Percentiles rank a stretch among this genome's conserved stretches.
These are phyloP conservation scores for Camellia japonica DNA, from an alignment of 148 eudicot species.

Conservation along the genomic window DNA sequence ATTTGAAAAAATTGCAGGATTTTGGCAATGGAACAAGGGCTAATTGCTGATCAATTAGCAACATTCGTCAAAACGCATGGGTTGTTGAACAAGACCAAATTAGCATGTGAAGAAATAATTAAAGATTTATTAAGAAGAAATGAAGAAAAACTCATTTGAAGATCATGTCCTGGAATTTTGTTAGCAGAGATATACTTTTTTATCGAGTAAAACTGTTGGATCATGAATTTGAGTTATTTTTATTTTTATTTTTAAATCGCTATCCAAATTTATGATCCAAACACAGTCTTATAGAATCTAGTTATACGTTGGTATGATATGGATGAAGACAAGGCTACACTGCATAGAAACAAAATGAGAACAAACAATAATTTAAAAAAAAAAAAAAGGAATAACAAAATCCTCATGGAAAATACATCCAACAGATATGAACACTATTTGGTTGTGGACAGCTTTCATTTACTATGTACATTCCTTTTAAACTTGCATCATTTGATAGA, in stretches of 20 bases:
- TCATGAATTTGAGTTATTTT: too few species aligned
- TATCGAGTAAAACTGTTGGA: too few species aligned
- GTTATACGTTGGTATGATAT: too few species aligned
- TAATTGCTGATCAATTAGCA: neutral
- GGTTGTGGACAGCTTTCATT: neutral
- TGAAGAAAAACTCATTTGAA: neutral
- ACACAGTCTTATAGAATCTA: too few species aligned
- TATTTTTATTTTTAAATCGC: too few species aligned
- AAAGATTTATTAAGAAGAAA: neutral
- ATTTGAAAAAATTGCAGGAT: neutral
- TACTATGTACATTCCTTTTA: neutral
- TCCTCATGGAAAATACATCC: neutral
- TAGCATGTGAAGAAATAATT: neutral
- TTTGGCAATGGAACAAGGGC: neutral
- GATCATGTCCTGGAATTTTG: neutral
- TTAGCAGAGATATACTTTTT: neutral
- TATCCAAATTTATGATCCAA: too few species aligned
- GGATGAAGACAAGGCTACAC: too few species aligned
- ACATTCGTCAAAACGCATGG: neutral
- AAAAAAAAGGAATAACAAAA: neutral
- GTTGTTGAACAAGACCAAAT: neutral
- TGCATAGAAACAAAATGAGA: too few species aligned
- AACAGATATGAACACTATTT: neutral
- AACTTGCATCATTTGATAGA: neutral
- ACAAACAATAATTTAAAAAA: too few species aligned